Percentiles rank a stretch among this genome's conserved stretches.
Evolutionary conservation across 257 asterid species (phyloP).

Genomic region (Solanum dulcamara): DNA sequence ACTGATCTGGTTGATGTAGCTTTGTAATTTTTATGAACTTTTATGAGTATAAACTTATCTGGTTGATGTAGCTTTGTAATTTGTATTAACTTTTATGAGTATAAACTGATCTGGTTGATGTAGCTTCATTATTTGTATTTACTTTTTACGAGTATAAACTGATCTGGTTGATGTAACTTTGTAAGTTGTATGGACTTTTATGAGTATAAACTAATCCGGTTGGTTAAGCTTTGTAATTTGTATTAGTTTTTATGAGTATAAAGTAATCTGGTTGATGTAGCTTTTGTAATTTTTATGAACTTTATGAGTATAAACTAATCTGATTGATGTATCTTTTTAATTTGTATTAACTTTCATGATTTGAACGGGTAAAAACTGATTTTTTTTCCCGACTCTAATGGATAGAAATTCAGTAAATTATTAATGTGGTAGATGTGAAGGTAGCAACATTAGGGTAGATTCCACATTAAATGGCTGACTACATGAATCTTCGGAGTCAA

Average conservation of each 20-base stretch:
- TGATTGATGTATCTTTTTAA: neutral
- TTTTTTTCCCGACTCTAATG: neutral
- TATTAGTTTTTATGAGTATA: neutral
- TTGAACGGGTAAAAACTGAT: neutral
- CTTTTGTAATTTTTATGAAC: neutral
- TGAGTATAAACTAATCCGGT: neutral
- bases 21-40: neutral
- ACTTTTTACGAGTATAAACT: too few species aligned
- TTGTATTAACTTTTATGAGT: neutral
- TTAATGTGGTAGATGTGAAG: neutral
- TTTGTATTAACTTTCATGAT: neutral
- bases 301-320: neutral
- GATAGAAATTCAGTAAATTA: rapidly evolving
- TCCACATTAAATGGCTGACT: neutral
- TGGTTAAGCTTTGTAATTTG: neutral
- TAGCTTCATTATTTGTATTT: too few species aligned
- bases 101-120: too few species aligned
- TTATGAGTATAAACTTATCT: neutral
- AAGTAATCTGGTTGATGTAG: neutral
- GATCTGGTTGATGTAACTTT: neutral
- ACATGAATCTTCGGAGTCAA: neutral
- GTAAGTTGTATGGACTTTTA: neutral
- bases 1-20: neutral
- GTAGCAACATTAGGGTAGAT: neutral
- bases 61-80: neutral